Percentiles rank a stretch among this genome's conserved stretches.
These are phyloP conservation scores for Luffa aegyptiaca DNA, from an alignment of 306 rosid genomes.

Conservation along the genomic window DNA sequence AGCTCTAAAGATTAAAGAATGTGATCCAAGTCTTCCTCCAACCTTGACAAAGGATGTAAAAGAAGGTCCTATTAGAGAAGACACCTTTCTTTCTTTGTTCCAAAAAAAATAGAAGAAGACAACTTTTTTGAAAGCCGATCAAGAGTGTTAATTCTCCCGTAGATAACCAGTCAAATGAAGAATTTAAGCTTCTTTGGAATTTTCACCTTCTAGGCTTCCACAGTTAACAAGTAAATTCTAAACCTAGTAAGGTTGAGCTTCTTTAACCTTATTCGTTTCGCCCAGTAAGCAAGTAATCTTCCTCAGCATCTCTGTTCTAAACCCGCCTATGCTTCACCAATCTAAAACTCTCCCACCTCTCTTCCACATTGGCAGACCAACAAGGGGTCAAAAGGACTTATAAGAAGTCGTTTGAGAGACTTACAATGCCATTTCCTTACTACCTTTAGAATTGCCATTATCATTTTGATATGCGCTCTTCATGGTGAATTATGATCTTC, in stretches of 20 bases:
- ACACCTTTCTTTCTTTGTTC: too few species aligned
- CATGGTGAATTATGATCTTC: neutral
- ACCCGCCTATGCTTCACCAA: neutral
- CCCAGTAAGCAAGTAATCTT: neutral
- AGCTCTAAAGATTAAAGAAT: too few species aligned
- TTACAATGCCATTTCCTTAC: neutral
- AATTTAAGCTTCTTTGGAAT: too few species aligned
- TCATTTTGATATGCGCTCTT: neutral
- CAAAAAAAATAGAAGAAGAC: too few species aligned
- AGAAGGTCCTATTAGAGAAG: too few species aligned
- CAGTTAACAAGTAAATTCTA: too few species aligned
- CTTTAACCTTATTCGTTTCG: neutral
- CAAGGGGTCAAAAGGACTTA: neutral
- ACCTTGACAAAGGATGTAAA: too few species aligned
- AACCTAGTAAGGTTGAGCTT: neutral
- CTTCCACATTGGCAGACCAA: neutral
- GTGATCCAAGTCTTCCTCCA: too few species aligned
- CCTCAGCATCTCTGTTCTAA: neutral
- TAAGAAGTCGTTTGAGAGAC: neutral
- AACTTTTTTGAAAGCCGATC: too few species aligned
- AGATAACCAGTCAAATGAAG: too few species aligned
- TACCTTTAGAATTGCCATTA: neutral
- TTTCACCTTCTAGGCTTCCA: too few species aligned
- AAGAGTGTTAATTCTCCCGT: too few species aligned
- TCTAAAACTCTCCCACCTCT: neutral